Conservation (phyloP, 2,329 filamentous ascomycete genomes). For the Rutstroemia sp. region DNA sequence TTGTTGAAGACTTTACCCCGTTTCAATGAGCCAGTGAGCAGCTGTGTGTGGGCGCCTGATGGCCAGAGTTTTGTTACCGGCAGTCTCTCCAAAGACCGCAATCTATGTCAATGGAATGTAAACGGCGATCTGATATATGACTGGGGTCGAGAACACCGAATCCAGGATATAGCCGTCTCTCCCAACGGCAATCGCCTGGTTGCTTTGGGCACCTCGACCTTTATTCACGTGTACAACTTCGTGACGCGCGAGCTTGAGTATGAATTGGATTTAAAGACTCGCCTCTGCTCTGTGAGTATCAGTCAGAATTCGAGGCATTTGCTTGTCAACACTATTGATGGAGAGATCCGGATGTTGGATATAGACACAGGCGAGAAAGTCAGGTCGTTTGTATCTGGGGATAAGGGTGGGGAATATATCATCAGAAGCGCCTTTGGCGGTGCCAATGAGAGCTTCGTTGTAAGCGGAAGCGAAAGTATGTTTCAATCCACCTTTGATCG, state of each 20-base stretch:
- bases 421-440: slow-evolving; percentile 83
- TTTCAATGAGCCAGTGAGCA: slow-evolving; percentile 78
- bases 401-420: slow-evolving; percentile 66
- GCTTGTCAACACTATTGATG: slow-evolving; percentile 73
- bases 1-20: slow-evolving; percentile 57
- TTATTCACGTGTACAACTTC: slow-evolving; percentile 78
- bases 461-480: slow-evolving; percentile 84
- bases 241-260: slow-evolving; percentile 66
- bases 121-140: slow-evolving; percentile 54
- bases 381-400: slow-evolving; percentile 62
- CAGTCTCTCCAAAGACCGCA: slow-evolving; percentile 58
- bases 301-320: slow-evolving; percentile 74
- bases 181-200: slow-evolving; percentile 73
- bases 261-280: slow-evolving; percentile 60
- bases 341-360: slow-evolving; percentile 72
- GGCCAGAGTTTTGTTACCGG: slow-evolving; percentile 72
- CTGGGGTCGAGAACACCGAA: slow-evolving; percentile 65
- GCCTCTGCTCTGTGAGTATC: slow-evolving; percentile 72
- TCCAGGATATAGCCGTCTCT: slow-evolving; percentile 80
- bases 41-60: slow-evolving; percentile 82
- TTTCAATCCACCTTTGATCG: slow-evolving; percentile 1
- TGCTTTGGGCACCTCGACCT: slow-evolving; percentile 62
- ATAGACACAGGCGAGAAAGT: slow-evolving; percentile 65
- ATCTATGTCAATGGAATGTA: slow-evolving; percentile 65
- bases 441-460: slow-evolving; percentile 83